phyloP scores from a whole-genome alignment of 768 basidiomycete species.

The Piloderma croceum region DNA sequence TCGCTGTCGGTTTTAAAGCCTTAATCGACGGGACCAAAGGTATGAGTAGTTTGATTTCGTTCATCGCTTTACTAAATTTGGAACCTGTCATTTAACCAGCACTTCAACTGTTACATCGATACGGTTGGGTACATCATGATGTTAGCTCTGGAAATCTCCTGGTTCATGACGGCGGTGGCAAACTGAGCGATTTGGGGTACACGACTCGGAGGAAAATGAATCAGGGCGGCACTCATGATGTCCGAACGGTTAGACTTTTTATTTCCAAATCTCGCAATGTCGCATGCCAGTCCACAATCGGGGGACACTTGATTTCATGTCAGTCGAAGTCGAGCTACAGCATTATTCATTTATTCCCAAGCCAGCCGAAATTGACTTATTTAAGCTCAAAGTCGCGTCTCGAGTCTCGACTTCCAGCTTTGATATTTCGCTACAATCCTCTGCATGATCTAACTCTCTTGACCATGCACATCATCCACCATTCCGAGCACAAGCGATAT shows the following conservation, averaged over 20 bases:
- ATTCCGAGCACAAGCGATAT: no score
- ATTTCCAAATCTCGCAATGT: neutral
- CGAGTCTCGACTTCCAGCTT: no score
- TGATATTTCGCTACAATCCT: no score
- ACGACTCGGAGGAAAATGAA: neutral
- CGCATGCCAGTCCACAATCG: neutral
- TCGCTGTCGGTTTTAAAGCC: neutral
- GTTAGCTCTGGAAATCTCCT: conserved; percentile 3
- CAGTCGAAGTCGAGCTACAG: neutral
- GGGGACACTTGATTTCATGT: neutral
- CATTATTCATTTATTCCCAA: no score
- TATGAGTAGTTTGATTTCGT: no score
- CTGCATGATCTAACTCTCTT: no score
- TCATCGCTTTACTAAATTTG: neutral
- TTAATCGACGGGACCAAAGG: neutral
- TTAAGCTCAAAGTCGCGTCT: no score
- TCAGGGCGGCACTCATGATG: neutral
- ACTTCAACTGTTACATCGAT: neutral
- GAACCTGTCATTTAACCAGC: neutral
- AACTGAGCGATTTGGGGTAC: conserved; percentile 3
- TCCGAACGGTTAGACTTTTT: neutral
- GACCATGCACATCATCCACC: no score
- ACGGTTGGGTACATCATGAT: conserved; percentile 3
- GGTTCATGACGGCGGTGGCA: neutral
- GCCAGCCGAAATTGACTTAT: no score